Conservation (phyloP, 2,329 filamentous ascomycete genomes). For the Colletotrichum spinosum region DNA sequence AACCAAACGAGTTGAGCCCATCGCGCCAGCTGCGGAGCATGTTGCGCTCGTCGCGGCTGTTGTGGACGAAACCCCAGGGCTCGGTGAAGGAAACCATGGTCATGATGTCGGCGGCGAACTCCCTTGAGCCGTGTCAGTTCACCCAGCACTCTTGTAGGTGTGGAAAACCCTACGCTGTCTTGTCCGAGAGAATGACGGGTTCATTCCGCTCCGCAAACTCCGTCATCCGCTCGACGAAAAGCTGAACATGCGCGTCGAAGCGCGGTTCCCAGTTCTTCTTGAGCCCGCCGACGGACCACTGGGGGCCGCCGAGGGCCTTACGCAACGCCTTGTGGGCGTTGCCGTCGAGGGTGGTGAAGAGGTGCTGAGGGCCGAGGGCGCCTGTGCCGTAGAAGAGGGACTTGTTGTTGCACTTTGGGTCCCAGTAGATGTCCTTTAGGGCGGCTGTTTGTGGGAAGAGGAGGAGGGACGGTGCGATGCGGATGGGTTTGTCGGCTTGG, state of each 20-base stretch:
- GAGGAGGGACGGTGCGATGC: slow-evolving; percentile 14
- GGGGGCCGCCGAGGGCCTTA: slow-evolving; percentile 19
- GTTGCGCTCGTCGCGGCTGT: slow-evolving; percentile 25
- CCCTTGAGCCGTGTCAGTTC: not conserved
- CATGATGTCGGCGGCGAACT: slow-evolving; percentile 32
- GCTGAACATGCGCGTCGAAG: slow-evolving; percentile 20
- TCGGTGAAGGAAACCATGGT: slow-evolving; percentile 26
- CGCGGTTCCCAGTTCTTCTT: slow-evolving; percentile 29
- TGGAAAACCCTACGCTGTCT: slow-evolving; percentile 7
- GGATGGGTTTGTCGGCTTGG: slow-evolving; percentile 21
- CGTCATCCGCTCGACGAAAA: slow-evolving; percentile 18
- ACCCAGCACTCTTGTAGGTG: not conserved
- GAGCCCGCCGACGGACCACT: slow-evolving; percentile 22
- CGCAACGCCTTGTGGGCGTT: slow-evolving; percentile 9
- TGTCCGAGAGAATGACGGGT: slow-evolving; percentile 20
- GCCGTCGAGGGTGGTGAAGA: slow-evolving; percentile 23
- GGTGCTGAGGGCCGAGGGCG: slow-evolving; percentile 19
- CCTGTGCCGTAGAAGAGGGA: slow-evolving; percentile 10
- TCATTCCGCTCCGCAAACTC: slow-evolving; percentile 15
- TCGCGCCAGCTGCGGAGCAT: slow-evolving; percentile 25
- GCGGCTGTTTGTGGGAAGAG: slow-evolving; percentile 22
- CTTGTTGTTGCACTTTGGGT: slow-evolving; percentile 25
- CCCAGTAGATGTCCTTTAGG: slow-evolving; percentile 23
- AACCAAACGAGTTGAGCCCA: slow-evolving; percentile 16
- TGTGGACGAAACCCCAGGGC: slow-evolving; percentile 24